A percentile compares a stretch with the other conserved stretches of the same genome.
These are phyloP conservation scores for Lophiotrema nucula DNA, from an alignment of 495 filamentous ascomycete species.

Conservation along the genomic window DNA sequence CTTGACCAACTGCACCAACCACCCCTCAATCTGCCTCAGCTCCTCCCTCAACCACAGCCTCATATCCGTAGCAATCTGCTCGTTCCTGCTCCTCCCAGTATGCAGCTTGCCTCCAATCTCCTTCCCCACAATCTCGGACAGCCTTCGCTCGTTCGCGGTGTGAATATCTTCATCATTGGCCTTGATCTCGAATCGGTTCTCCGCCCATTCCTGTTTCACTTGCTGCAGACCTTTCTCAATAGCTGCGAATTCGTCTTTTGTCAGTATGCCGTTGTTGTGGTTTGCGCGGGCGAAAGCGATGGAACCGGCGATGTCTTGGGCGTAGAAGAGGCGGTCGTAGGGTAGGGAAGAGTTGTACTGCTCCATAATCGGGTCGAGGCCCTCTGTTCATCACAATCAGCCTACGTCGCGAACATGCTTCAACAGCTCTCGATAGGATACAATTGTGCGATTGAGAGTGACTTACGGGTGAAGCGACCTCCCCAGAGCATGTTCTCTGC, in stretches of 20 bases:
- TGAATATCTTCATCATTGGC: constrained; percentile 79
- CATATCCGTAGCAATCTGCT: constrained; percentile 94
- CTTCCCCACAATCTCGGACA: constrained; percentile 87
- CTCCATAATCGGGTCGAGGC: constrained; percentile 85
- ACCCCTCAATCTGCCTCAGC: constrained; percentile 67
- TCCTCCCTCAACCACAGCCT: constrained; percentile 84
- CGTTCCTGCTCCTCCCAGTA: constrained; percentile 87
- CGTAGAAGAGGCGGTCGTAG: constrained; percentile 80
- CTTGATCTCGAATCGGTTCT: constrained; percentile 57
- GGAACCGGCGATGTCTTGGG: constrained; percentile 75
- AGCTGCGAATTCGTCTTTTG: constrained; percentile 67
- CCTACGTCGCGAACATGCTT: neutral
- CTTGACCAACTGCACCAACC: constrained; percentile 67
- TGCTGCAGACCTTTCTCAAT: constrained; percentile 72
- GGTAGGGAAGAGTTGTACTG: constrained; percentile 84
- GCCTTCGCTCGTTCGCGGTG: constrained; percentile 87
- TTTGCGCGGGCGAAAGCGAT: constrained; percentile 89
- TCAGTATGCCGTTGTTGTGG: constrained; percentile 71
- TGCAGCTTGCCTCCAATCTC: constrained; percentile 87
- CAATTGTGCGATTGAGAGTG: constrained; percentile 1
- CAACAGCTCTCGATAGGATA: constrained; percentile 1
- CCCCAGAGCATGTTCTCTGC: constrained; percentile 72
- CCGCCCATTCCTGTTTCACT: constrained; percentile 74
- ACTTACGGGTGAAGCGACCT: constrained; percentile 73
- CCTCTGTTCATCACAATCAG: constrained; percentile 48